Evolutionary conservation across 2,329 filamentous ascomycete genomes (phyloP), one percentile per base, ranked within the genome.

Genomic region (Corynespora cassiicola): DNA sequence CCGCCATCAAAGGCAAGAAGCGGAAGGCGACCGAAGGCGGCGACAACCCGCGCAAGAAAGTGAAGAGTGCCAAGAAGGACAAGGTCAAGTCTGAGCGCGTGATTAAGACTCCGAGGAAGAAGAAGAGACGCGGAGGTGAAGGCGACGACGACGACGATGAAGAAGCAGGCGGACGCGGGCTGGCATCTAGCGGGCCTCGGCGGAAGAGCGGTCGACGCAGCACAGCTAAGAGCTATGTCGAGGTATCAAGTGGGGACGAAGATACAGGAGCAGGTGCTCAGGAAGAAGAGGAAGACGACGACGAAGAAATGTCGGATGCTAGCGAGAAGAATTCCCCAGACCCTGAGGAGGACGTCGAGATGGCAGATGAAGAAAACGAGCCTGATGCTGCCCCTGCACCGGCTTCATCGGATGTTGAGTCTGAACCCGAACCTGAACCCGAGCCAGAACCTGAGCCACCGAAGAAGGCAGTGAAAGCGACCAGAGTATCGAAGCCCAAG

Each of bases 1-100:
- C 67, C 25, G 74, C 72, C 11, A 72, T 95, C 66, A 90, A 86
- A 75, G 75, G 73, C 19, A 81, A 76, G 69, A 76, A 76, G 60
- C 46, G 63, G 19, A 65, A 63, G 31, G 68, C 68, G 5, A 47
- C 43, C 17, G 53, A 62, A 24, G 46, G 53, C 34, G 44, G 33
- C 16, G 58, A 62, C 31, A 52, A 63, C 18, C 35, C 56, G 12
- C 58, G 58, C 9, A 71, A 69, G 53, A 71, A 69, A 45, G 50
- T 54, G 2, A 60, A 63, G 30, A 42, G 40, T 4, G 52, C 31
- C 9, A 71, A 62, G 45, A 65, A 59, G 37, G 61, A 62, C 39
- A 63, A 52, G 30, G 31, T 44, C n/a, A 66, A 55, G 36, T 36
- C 45, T 18, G 54, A 61, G 8, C 45, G 62, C 19, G 46, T 60